Conservation (phyloP, 1,284 basidiomycete genomes). For the Puccinia horiana region DNA sequence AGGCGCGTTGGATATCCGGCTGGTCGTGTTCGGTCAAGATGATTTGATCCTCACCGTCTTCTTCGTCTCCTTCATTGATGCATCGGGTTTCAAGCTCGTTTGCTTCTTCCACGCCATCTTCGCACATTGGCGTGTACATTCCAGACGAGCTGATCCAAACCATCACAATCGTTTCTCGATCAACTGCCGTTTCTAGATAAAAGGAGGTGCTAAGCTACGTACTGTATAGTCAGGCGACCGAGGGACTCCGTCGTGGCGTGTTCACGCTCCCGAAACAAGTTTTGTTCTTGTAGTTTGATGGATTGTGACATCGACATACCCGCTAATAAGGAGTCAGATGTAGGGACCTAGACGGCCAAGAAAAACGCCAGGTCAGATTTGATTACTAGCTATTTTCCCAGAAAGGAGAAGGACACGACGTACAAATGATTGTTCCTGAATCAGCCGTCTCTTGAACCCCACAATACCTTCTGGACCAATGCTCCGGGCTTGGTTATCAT, state of each 20-base stretch:
- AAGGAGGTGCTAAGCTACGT: not conserved
- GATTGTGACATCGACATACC: constrained; percentile 36
- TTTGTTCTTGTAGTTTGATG: constrained; percentile 33
- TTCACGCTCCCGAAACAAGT: not conserved
- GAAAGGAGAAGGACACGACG: not conserved
- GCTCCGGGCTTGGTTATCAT: not conserved
- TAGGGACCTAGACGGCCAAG: not conserved
- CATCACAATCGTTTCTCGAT: not conserved
- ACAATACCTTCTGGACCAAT: constrained; percentile 28
- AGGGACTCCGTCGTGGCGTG: constrained; percentile 9
- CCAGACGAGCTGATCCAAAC: not conserved
- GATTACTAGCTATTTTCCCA: not conserved
- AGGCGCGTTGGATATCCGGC: constrained; percentile 23
- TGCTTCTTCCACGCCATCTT: not conserved
- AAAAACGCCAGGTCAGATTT: not conserved
- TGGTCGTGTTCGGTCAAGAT: constrained; percentile 9
- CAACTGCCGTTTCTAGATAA: not conserved
- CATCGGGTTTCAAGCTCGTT: not conserved
- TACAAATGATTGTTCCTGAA: constrained; percentile 29
- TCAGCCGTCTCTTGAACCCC: constrained; percentile 25
- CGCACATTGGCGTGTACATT: not conserved
- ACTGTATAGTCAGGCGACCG: constrained; percentile 3
- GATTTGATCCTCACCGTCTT: constrained; percentile 11
- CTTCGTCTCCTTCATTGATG: not conserved
- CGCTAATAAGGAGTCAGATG: constrained; percentile 22